phyloP scores from a whole-genome alignment of 495 filamentous ascomycete genomes.

The Tuber calosporum region DNA sequence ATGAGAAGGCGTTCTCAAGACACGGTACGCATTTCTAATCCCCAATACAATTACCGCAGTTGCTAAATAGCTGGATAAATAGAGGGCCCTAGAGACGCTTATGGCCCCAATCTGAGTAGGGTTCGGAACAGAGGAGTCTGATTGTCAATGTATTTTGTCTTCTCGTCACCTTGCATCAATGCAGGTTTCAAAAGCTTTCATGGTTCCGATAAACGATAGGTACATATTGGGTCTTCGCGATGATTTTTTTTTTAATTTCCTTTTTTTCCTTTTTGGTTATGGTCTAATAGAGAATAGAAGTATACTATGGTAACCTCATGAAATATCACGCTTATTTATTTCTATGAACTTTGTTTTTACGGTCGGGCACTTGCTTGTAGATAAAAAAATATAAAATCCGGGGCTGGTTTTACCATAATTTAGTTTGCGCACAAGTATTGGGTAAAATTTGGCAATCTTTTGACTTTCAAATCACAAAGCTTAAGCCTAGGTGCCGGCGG shows the following conservation, averaged over 20 bases:
- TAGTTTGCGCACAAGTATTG: too few relatives aligned
- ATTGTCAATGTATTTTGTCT: not conserved
- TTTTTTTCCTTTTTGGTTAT: not conserved
- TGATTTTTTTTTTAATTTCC: too few relatives aligned
- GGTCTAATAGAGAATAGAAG: too few relatives aligned
- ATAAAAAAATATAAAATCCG: too few relatives aligned
- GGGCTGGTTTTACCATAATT: too few relatives aligned
- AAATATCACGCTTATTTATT: too few relatives aligned
- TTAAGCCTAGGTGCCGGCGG: too few relatives aligned
- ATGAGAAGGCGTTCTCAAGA: conserved; percentile 33
- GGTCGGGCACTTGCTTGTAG: too few relatives aligned
- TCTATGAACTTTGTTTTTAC: too few relatives aligned
- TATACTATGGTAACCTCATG: too few relatives aligned
- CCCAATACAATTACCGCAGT: not conserved
- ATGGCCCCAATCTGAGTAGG: not conserved
- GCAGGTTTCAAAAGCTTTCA: not conserved
- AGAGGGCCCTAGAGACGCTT: not conserved
- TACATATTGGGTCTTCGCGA: not conserved
- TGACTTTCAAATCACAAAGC: too few relatives aligned
- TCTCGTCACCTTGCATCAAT: not conserved
- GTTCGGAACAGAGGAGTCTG: not conserved
- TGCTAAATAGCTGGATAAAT: not conserved
- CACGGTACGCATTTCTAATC: conserved; percentile 20
- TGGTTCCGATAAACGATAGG: not conserved
- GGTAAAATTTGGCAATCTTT: too few relatives aligned